These are phyloP conservation scores for Persicaria maculosa DNA, from an alignment of 148 eudicot genomes.

Conservation along the genomic window DNA sequence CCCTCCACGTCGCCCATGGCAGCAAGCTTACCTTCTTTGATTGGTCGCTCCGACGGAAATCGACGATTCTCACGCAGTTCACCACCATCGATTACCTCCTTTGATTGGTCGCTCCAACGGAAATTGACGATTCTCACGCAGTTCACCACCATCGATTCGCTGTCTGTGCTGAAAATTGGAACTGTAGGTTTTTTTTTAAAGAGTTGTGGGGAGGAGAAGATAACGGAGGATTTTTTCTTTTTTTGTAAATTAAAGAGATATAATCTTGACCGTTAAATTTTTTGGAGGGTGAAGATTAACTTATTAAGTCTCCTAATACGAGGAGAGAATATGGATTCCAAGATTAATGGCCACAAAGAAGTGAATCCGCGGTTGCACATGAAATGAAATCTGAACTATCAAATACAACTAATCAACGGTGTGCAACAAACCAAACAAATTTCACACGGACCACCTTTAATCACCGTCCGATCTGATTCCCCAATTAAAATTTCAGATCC, in stretches of 20 bases:
- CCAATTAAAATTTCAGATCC: background rate
- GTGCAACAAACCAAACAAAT: background rate
- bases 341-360: background rate
- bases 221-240: too few relatives aligned
- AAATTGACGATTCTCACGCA: too few relatives aligned
- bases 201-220: too few relatives aligned
- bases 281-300: too few relatives aligned
- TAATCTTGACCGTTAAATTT: too few relatives aligned
- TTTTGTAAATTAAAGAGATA: too few relatives aligned
- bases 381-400: background rate
- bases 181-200: too few relatives aligned
- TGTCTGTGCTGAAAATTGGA: too few relatives aligned
- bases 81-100: conserved; percentile 41
- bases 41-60: conserved; percentile 68
- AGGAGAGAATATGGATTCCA: too few relatives aligned
- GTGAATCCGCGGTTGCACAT: background rate
- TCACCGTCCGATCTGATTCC: background rate
- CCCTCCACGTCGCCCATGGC: conserved; percentile 72
- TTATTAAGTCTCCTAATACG: too few relatives aligned
- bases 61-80: conserved; percentile 65
- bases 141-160: too few relatives aligned
- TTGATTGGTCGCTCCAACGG: too few relatives aligned
- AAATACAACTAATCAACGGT: background rate
- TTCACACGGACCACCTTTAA: background rate
- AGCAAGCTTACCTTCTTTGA: conserved; percentile 79